Evolutionary conservation across 129 eudicot species (phyloP).

Genomic region (Heracleum sosnowskyi): DNA sequence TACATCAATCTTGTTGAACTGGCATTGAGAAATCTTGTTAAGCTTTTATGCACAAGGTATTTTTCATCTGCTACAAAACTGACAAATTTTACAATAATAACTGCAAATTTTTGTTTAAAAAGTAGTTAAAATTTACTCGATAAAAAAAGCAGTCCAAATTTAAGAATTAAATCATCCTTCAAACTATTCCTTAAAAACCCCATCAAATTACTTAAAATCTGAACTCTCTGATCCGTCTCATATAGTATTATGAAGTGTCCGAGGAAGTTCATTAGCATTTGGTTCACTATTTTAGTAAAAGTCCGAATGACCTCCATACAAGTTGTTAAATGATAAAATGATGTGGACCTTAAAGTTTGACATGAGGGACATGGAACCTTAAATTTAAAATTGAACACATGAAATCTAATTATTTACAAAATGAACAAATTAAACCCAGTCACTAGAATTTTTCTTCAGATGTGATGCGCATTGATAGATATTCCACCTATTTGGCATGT

Average conservation of each 20-base stretch:
- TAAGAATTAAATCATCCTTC: too few species aligned
- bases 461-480: background rate
- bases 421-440: background rate
- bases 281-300: too few species aligned
- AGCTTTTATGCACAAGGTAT: slow-evolving; percentile 8
- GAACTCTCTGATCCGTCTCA: too few species aligned
- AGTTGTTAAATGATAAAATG: background rate
- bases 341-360: background rate
- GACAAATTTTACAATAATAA: background rate
- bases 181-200: too few species aligned
- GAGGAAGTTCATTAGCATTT: background rate
- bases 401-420: too few species aligned
- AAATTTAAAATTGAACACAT: background rate
- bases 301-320: background rate
- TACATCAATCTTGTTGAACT: slow-evolving; percentile 18
- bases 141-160: too few species aligned
- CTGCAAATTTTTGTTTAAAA: background rate
- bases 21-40: slow-evolving; percentile 25
- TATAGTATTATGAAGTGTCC: too few species aligned
- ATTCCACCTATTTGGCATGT: background rate
- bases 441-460: background rate
- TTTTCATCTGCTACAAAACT: background rate
- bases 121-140: background rate
- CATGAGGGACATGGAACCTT: background rate
- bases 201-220: too few species aligned